These are phyloP conservation scores for Leersia perrieri DNA, from an alignment of 176 grass and related monocot genomes.

Conservation along the genomic window DNA sequence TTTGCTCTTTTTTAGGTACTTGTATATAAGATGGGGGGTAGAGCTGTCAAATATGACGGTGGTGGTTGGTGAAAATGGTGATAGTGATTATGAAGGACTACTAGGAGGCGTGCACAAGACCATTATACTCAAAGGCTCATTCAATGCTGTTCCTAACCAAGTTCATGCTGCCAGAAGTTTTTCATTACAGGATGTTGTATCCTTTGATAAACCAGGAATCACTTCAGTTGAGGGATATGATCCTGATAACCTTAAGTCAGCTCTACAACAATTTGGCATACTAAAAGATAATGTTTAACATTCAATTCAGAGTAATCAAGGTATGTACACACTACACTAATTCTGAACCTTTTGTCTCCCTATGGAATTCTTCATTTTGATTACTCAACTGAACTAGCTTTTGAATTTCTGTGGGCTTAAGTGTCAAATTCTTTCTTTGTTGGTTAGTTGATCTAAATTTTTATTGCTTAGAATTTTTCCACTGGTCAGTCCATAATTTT, in stretches of 20 bases:
- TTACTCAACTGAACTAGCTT: background rate
- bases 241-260: slow-evolving; percentile 36
- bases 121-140: slow-evolving; percentile 68
- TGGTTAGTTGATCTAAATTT: background rate
- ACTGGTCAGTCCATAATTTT: background rate
- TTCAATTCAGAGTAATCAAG: slow-evolving; percentile 3
- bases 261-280: slow-evolving; percentile 57
- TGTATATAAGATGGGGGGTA: slow-evolving; percentile 74
- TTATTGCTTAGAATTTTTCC: background rate
- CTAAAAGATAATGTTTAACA: slow-evolving; percentile 19
- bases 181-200: slow-evolving; percentile 59
- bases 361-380: background rate
- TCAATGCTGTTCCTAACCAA: slow-evolving; percentile 54
- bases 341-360: background rate
- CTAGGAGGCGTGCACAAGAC: slow-evolving; percentile 71
- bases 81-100: slow-evolving; percentile 82
- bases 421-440: background rate
- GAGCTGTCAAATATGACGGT: slow-evolving; percentile 69
- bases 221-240: slow-evolving; percentile 54
- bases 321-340: slow-evolving; percentile 11
- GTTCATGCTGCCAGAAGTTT: slow-evolving; percentile 63
- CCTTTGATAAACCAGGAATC: slow-evolving; percentile 67
- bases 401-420: background rate
- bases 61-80: slow-evolving; percentile 77
- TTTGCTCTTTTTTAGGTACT: slow-evolving; percentile 52